Conservation (phyloP, 2,329 filamentous ascomycete species). For the Lasiodiplodia sp. region DNA sequence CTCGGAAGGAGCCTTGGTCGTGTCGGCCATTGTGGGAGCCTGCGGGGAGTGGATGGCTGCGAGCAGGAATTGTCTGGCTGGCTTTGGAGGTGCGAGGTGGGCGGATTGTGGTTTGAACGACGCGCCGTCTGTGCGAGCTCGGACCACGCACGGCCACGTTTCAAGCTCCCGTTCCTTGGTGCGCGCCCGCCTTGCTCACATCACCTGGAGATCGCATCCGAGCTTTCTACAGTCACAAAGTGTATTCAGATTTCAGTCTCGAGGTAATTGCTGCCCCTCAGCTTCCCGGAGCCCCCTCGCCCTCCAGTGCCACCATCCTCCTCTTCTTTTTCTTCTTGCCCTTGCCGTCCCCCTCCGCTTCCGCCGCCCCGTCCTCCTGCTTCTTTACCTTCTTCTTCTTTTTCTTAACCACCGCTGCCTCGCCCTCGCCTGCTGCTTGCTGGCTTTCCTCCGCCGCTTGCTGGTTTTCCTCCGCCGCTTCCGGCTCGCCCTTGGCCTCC, state of each 20-base stretch:
- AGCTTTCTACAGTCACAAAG: background rate
- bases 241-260: background rate
- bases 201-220: conserved; percentile 5
- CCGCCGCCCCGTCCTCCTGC: conserved; percentile 32
- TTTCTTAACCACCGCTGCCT: conserved; percentile 36
- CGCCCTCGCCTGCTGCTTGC: conserved; percentile 25
- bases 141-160: conserved; percentile 28
- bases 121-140: conserved; percentile 18
- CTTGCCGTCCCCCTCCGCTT: conserved; percentile 33
- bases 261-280: background rate
- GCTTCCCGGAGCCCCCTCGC: background rate
- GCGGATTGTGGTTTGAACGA: conserved; percentile 18
- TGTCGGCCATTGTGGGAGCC: conserved; percentile 39
- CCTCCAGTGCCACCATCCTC: conserved; percentile 39
- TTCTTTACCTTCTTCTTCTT: conserved; percentile 51
- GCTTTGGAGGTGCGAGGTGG: conserved; percentile 10
- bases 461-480: conserved; percentile 29
- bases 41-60: background rate
- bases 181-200: background rate
- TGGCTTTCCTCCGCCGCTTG: conserved; percentile 32
- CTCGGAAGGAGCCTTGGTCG: conserved; percentile 51
- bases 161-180: conserved; percentile 26
- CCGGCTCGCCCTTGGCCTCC: conserved; percentile 58
- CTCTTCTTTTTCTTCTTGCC: conserved; percentile 53
- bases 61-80: conserved; percentile 29